phyloP scores from a whole-genome alignment of 108 stramenopile species.

The Nitzschia sp. region DNA sequence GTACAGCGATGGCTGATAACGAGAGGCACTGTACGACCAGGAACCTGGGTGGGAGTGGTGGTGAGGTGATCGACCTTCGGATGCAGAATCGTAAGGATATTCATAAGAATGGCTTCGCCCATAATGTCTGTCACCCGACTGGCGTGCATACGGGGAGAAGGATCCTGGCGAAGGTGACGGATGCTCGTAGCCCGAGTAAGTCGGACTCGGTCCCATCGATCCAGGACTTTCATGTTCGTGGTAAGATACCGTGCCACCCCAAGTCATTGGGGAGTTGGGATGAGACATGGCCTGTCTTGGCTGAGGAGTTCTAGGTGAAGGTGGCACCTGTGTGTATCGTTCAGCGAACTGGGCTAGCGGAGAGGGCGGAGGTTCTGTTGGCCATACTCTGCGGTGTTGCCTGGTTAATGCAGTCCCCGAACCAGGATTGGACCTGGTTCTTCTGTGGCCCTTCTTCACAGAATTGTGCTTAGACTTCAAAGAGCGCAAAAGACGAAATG shows the following conservation, averaged over 20 bases:
- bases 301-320: slow-evolving; percentile 17
- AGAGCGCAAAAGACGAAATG: not conserved
- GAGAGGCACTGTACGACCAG: slow-evolving; percentile 1
- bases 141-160: not conserved
- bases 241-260: slow-evolving; percentile 13
- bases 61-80: not conserved
- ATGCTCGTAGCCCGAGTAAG: not conserved
- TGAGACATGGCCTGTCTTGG: slow-evolving; percentile 18
- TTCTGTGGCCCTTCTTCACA: slow-evolving; percentile 34
- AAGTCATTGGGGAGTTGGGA: slow-evolving; percentile 33
- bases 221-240: slow-evolving; percentile 8
- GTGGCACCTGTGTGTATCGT: slow-evolving; percentile 17
- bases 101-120: not conserved
- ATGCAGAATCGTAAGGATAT: slow-evolving; percentile 1
- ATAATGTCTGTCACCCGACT: not conserved
- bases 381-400: not conserved
- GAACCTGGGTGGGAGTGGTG: not conserved
- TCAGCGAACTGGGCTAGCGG: slow-evolving; percentile 2
- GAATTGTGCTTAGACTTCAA: slow-evolving; percentile 6
- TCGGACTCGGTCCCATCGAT: not conserved
- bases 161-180: slow-evolving; percentile 20
- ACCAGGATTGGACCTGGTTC: slow-evolving; percentile 32
- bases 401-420: not conserved
- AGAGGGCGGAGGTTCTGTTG: not conserved
- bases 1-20: not conserved